A percentile compares a stretch with the other conserved stretches of the same genome.
Conservation (phyloP, 2,329 filamentous ascomycete species). For the Plenodomus biglobosus region DNA sequence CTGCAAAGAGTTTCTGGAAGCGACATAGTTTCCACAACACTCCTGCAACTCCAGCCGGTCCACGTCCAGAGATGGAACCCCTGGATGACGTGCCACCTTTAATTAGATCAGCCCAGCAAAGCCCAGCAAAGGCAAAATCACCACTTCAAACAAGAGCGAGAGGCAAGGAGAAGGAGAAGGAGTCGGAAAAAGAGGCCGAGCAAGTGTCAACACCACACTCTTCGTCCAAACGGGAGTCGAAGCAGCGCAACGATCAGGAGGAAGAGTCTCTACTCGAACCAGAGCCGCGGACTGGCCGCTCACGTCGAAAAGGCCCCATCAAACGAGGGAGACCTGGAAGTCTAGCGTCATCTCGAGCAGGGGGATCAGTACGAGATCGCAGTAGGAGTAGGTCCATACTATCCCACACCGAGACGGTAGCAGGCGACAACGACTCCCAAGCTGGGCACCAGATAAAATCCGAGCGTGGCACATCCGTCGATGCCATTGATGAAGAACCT, state of each 20-base stretch:
- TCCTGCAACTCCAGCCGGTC: conserved; percentile 18
- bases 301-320: conserved; percentile 33
- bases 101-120: conserved; percentile 15
- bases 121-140: conserved; percentile 25
- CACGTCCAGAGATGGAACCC: conserved; percentile 29
- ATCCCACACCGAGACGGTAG: conserved; percentile 48
- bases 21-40: conserved; percentile 15
- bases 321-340: conserved; percentile 44
- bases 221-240: conserved; percentile 14
- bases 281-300: conserved; percentile 34
- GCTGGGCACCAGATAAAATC: conserved; percentile 48
- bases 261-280: conserved; percentile 29
- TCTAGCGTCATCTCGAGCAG: conserved; percentile 51
- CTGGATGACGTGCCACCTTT: conserved; percentile 32
- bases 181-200: conserved; percentile 15
- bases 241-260: conserved; percentile 17
- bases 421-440: conserved; percentile 45
- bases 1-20: conserved; percentile 38
- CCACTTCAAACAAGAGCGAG: conserved; percentile 29
- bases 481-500: conserved; percentile 43
- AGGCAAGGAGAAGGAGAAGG: conserved; percentile 30
- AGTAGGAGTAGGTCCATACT: conserved; percentile 54
- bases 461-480: conserved; percentile 51
- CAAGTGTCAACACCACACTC: conserved; percentile 14
- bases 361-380: conserved; percentile 47